These are phyloP conservation scores for Ceriops tagal DNA, from an alignment of 345 rosid genomes.

Conservation along the genomic window DNA sequence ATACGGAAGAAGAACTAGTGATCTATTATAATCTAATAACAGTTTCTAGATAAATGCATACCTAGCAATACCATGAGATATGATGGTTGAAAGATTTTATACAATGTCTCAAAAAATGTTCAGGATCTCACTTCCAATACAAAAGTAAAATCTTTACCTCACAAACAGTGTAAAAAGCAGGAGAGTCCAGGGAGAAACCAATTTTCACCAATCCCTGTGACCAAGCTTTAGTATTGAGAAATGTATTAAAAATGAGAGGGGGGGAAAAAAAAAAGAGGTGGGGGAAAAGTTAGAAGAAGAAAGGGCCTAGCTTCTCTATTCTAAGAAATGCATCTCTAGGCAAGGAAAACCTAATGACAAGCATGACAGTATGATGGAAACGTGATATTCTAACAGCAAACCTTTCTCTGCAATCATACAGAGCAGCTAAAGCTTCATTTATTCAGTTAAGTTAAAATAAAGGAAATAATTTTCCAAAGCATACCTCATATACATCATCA, in stretches of 20 bases:
- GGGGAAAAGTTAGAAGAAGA: not conserved
- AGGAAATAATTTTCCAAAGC: not conserved
- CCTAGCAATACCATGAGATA: constrained; percentile 1
- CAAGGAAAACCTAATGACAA: not conserved
- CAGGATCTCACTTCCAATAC: not conserved
- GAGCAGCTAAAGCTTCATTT: constrained; percentile 6
- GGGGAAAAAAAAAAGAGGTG: not conserved
- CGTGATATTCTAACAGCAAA: not conserved
- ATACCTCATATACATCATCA: constrained; percentile 57
- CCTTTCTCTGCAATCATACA: not conserved
- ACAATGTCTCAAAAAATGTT: not conserved
- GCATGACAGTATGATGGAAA: not conserved
- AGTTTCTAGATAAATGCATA: not conserved
- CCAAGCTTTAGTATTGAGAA: constrained; percentile 10
- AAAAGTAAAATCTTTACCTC: constrained; percentile 41
- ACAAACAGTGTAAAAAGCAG: constrained; percentile 61
- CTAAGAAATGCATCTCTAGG: not conserved
- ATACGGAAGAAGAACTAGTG: not conserved
- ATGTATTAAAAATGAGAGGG: not conserved
- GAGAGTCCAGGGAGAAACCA: constrained; percentile 61
- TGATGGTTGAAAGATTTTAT: not conserved
- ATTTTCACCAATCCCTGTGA: constrained; percentile 60
- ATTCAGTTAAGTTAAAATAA: not conserved
- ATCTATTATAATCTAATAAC: not conserved
- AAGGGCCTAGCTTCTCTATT: not conserved